Evolutionary conservation across 2,329 filamentous ascomycete species (phyloP).

Genomic region (Verticillium zaregamsianum): DNA sequence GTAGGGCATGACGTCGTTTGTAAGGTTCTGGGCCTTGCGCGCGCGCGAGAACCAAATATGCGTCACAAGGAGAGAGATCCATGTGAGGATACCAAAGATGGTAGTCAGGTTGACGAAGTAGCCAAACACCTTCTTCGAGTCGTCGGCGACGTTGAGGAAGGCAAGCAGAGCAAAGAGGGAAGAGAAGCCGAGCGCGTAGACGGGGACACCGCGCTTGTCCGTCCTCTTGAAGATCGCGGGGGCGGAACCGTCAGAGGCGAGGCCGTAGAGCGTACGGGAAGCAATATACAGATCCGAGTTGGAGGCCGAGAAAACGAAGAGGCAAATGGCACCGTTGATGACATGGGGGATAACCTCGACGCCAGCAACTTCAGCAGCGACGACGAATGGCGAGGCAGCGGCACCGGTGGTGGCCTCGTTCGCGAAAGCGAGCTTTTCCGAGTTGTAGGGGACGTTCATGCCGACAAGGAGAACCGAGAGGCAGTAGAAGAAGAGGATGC

Average conservation of each 20-base stretch:
- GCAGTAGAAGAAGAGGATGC: conserved; percentile 77
- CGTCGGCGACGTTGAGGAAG: conserved; percentile 59
- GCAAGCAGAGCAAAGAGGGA: conserved; percentile 62
- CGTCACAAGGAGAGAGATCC: conserved; percentile 64
- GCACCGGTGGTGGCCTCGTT: conserved; percentile 46
- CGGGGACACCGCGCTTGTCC: conserved; percentile 66
- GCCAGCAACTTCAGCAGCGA: conserved; percentile 61
- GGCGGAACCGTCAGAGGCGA: conserved; percentile 68
- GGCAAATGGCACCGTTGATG: conserved; percentile 68
- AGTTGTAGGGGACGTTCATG: conserved; percentile 73
- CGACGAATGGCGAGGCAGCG: conserved; percentile 69
- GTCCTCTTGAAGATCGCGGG: conserved; percentile 69
- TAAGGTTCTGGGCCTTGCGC: conserved; percentile 55
- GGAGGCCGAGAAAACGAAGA: conserved; percentile 73
- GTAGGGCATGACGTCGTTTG: conserved; percentile 54
- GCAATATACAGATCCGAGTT: conserved; percentile 78
- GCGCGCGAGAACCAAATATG: conserved; percentile 65
- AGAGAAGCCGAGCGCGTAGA: conserved; percentile 59
- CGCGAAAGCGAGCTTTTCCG: conserved; percentile 53
- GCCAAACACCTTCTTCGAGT: conserved; percentile 27
- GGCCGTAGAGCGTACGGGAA: conserved; percentile 67
- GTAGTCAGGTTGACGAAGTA: conserved; percentile 67
- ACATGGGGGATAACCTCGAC: conserved; percentile 62
- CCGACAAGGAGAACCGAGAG: conserved; percentile 70
- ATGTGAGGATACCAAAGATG: conserved; percentile 62